phyloP scores from a whole-genome alignment of 805 yeast species.

The Wickerhamomyces bisporus region DNA sequence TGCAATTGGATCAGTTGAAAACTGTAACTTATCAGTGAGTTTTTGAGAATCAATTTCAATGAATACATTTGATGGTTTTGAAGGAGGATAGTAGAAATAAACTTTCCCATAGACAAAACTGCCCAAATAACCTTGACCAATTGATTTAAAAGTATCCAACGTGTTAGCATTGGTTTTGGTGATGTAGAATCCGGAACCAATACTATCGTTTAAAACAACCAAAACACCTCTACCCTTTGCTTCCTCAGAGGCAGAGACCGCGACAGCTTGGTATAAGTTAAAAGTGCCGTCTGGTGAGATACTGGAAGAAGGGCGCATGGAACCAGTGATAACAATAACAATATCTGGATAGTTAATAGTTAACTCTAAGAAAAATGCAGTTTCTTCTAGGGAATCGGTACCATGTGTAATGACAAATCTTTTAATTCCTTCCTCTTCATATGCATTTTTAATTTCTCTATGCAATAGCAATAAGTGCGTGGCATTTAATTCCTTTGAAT shows the following conservation, averaged over 20 bases:
- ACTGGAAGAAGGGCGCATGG: constrained; percentile 71
- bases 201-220: constrained; percentile 62
- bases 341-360: constrained; percentile 38
- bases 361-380: constrained; percentile 58
- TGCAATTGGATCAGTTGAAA: constrained; percentile 21
- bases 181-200: constrained; percentile 64
- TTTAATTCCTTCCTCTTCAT: constrained; percentile 39
- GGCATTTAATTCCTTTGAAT: constrained; percentile 55
- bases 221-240: constrained; percentile 55
- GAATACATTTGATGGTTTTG: constrained; percentile 40
- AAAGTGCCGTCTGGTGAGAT: constrained; percentile 70
- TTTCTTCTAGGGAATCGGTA: constrained; percentile 65
- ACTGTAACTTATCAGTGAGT: constrained; percentile 14
- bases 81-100: constrained; percentile 60
- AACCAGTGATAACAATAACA: constrained; percentile 58
- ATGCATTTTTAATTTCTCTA: constrained; percentile 39
- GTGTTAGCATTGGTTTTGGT: constrained; percentile 69
- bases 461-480: constrained; percentile 41
- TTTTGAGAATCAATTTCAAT: constrained; percentile 32
- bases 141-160: constrained; percentile 61
- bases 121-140: constrained; percentile 68
- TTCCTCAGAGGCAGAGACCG: constrained; percentile 49
- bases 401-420: constrained; percentile 69
- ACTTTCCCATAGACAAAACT: constrained; percentile 62
- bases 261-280: constrained; percentile 66